Evolutionary conservation across 2,329 filamentous ascomycete species (phyloP).

Genomic region (Endocalyx cinctus): DNA sequence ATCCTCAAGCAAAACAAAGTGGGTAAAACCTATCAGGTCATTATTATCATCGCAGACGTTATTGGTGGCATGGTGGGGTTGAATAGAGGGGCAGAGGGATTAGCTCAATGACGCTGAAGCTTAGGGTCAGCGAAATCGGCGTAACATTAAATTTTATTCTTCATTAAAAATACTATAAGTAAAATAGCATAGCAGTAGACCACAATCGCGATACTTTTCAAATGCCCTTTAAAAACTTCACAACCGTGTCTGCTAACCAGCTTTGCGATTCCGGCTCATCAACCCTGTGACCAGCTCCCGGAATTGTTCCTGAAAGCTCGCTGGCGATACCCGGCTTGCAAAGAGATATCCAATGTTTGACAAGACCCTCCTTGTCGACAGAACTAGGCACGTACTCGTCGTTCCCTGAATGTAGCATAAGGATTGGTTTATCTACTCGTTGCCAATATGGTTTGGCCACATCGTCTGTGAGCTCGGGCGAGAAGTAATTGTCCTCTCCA

Average conservation of each 20-base stretch:
- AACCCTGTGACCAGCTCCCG: conserved; percentile 48
- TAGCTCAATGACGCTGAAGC: too few species aligned
- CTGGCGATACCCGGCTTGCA: conserved; percentile 41
- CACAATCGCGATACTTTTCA: too few species aligned
- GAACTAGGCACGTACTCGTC: conserved; percentile 60
- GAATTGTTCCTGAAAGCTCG: conserved; percentile 47
- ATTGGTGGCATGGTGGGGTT: too few species aligned
- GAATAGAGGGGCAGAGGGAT: too few species aligned
- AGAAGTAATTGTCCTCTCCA: conserved; percentile 84
- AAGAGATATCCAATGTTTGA: conserved; percentile 51
- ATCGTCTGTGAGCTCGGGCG: conserved; percentile 61
- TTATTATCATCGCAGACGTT: too few species aligned
- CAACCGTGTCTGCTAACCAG: conserved; percentile 46
- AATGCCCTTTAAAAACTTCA: conserved; percentile 37
- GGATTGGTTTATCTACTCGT: conserved; percentile 51
- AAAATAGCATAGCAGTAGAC: too few species aligned
- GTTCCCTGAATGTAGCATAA: conserved; percentile 60
- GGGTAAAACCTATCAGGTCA: too few species aligned
- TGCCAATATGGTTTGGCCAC: conserved; percentile 62
- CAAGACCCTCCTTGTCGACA: conserved; percentile 53
- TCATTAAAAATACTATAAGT: too few species aligned
- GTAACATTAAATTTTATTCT: too few species aligned
- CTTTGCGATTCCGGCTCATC: conserved; percentile 38
- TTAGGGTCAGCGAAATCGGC: too few species aligned
- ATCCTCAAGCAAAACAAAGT: too few species aligned